Evolutionary conservation across 768 basidiomycete genomes (phyloP).

Genomic region (Postia placenta): DNA sequence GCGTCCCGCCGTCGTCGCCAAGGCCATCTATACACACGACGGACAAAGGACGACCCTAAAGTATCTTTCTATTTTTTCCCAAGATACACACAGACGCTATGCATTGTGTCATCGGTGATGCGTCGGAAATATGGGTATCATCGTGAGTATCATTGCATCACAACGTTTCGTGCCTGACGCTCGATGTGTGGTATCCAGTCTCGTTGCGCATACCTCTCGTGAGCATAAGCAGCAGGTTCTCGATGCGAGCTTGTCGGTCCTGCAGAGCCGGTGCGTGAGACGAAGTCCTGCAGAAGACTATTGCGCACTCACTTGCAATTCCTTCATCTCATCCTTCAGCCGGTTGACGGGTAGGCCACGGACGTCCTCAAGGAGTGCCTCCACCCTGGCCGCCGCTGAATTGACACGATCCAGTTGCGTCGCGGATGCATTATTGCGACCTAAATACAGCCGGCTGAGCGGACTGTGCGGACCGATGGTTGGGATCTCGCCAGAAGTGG

Average conservation of each 20-base stretch:
- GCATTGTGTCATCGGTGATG: too few species aligned
- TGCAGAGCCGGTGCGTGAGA: conserved; percentile 1
- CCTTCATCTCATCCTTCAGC: conserved; percentile 78
- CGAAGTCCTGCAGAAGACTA: background rate
- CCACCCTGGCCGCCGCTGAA: conserved; percentile 26
- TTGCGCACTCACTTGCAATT: conserved; percentile 53
- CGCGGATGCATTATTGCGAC: conserved; percentile 11
- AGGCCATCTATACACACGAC: too few species aligned
- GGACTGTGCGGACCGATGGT: conserved; percentile 35
- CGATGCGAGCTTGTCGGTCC: conserved; percentile 73
- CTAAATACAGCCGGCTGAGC: conserved; percentile 40
- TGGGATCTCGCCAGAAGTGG: conserved; percentile 19
- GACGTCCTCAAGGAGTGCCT: conserved; percentile 58
- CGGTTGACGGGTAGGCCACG: conserved; percentile 56
- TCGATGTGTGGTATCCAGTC: conserved; percentile 11
- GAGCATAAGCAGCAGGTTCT: conserved; percentile 61
- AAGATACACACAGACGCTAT: too few species aligned
- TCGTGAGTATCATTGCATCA: conserved; percentile 1
- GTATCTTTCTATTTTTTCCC: too few species aligned
- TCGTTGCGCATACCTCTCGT: conserved; percentile 58
- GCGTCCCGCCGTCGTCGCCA: too few species aligned
- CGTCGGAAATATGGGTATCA: too few species aligned
- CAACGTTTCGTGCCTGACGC: conserved; percentile 19
- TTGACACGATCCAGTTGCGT: conserved; percentile 14
- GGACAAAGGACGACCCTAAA: too few species aligned